These are phyloP conservation scores for Candida alai DNA, from an alignment of 805 yeast genomes.

Conservation along the genomic window DNA sequence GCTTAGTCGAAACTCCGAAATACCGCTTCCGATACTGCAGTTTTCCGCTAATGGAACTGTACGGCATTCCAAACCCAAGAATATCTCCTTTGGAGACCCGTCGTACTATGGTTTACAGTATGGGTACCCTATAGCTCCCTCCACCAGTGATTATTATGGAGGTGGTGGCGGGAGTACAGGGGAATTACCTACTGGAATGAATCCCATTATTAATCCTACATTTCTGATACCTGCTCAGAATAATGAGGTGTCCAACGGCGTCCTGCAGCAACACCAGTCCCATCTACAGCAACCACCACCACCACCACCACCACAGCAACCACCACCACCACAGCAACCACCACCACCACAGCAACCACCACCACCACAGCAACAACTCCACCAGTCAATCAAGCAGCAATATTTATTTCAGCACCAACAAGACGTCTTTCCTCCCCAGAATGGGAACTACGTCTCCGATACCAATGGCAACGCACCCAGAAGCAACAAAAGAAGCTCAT, in stretches of 20 bases:
- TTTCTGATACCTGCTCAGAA: slow-evolving; percentile 1
- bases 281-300: slow-evolving; percentile 1
- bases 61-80: slow-evolving; percentile 6
- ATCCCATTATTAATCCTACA: slow-evolving; percentile 4
- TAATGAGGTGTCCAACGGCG: neutral
- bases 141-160: too few species aligned
- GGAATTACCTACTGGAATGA: slow-evolving; percentile 1
- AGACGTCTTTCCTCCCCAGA: too few species aligned
- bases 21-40: slow-evolving; percentile 2
- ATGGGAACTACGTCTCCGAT: slow-evolving; percentile 6
- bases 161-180: neutral
- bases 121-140: slow-evolving; percentile 4
- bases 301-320: slow-evolving; percentile 2
- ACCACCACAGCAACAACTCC: slow-evolving; percentile 5
- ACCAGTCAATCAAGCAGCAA: too few species aligned
- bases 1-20: neutral
- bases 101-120: slow-evolving; percentile 8
- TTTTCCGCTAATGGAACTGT: neutral
- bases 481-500: too few species aligned
- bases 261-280: slow-evolving; percentile 6
- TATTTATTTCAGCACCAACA: too few species aligned
- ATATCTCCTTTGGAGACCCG: slow-evolving; percentile 7
- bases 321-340: slow-evolving; percentile 1
- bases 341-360: slow-evolving; percentile 3
- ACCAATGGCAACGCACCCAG: slow-evolving; percentile 6